These are phyloP conservation scores for Alternaria metachromatica DNA, from an alignment of 2,329 filamentous ascomycete genomes.

Conservation along the genomic window DNA sequence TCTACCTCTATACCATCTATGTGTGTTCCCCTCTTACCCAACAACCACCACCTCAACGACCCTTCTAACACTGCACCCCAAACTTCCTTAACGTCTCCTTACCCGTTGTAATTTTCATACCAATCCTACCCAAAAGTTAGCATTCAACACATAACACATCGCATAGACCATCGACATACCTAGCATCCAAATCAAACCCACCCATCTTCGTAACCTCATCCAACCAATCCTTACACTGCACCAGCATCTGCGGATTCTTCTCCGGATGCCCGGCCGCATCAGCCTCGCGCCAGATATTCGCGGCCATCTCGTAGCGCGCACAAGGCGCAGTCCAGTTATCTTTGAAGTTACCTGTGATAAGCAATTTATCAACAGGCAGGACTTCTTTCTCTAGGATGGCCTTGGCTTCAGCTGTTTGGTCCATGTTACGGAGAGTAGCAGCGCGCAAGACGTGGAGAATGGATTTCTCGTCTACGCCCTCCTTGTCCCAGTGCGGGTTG, in stretches of 20 bases:
- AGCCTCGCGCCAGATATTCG: constrained; percentile 76
- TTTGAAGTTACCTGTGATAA: constrained; percentile 65
- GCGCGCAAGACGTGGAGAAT: constrained; percentile 72
- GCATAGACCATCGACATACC: constrained; percentile 46
- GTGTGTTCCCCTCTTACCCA: background rate
- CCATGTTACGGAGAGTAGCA: constrained; percentile 69
- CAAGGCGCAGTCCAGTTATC: constrained; percentile 77
- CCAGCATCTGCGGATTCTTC: constrained; percentile 55
- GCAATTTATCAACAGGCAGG: constrained; percentile 61
- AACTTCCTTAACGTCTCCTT: constrained; percentile 64
- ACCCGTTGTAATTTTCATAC: constrained; percentile 74
- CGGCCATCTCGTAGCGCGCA: constrained; percentile 86
- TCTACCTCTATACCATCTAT: background rate
- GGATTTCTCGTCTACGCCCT: constrained; percentile 66
- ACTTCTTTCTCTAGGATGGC: constrained; percentile 67
- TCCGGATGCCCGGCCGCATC: constrained; percentile 47
- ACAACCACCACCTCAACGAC: background rate
- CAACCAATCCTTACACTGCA: constrained; percentile 69
- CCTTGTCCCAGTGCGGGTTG: constrained; percentile 58
- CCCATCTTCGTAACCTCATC: constrained; percentile 75
- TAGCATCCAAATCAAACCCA: constrained; percentile 73
- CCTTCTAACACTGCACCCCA: constrained; percentile 29
- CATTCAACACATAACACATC: background rate
- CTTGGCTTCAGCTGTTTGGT: constrained; percentile 69
- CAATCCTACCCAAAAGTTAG: constrained; percentile 55